Base-by-base conservation (phyloP, 805 yeast species). In the Saccharomyces kudriavzevii region DNA sequence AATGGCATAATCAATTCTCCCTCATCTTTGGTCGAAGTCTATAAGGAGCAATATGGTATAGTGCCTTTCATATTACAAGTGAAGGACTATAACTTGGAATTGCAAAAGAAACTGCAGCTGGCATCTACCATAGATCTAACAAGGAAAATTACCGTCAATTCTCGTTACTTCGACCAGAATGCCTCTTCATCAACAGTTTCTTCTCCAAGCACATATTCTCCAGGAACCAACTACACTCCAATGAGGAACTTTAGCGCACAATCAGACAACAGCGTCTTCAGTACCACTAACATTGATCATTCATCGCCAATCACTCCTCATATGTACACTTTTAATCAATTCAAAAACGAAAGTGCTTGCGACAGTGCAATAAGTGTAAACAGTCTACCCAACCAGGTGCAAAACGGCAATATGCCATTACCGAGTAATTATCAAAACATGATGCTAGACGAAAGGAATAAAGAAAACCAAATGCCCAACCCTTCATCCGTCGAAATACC, bases 301-400 rank as follows among this genome's bases (percentile, higher is more conserved):
- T 62, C 67, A 26, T 68, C 71, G 3, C 71, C 71, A 17, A 61
- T 68, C 11, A 67, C 71, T 1, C 70, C 70, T 28, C 63, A 64
- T 20, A 60, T 67, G 61, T 65, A 65, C 54, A 60, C 65, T 28
- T 66, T 66, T 47, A 60, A 63, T 22, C 66, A 65, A 40, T 52
- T 58, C 45, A 61, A 58, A 28, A 61, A 64, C 31, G 61, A 60
- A 24, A 64, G 67, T 43, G 61, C 65, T 31, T 60, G 67, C 54
- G 62, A 61, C 13, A 62, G 68, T 52, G 54, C 66, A 17, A 29
- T 64, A 24, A 67, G 70, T 54, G 64, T 65, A 28, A 60, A 64
- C 52, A 62, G 68, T 51, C 54, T 61, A 46, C 60, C 66, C 20
- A 58, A 56, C 24, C 43, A 35, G 17, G 17, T 13, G 3, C 43